Evolutionary conservation across 2,329 filamentous ascomycete species (phyloP).

Genomic region (Claviceps digitariae): DNA sequence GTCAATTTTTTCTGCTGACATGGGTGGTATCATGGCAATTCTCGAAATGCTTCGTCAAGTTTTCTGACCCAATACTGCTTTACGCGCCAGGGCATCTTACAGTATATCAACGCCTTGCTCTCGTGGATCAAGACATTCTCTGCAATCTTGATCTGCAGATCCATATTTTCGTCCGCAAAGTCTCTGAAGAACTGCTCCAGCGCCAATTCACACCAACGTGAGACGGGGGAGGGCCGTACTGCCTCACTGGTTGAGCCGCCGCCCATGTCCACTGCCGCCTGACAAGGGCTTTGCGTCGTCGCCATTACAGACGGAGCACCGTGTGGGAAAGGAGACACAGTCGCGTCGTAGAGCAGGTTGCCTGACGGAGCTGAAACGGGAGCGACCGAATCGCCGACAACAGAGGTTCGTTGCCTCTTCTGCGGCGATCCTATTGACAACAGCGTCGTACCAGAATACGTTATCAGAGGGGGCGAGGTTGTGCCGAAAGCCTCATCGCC

Average conservation of each 20-base stretch:
- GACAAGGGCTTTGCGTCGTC: background rate
- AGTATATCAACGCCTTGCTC: constrained; percentile 47
- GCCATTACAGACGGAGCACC: background rate
- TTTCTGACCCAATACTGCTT: constrained; percentile 43
- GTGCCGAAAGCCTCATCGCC: constrained; percentile 10
- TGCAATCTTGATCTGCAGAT: constrained; percentile 45
- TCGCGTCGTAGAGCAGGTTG: background rate
- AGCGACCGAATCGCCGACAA: constrained; percentile 8
- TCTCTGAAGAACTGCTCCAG: constrained; percentile 46
- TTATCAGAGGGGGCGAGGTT: constrained; percentile 10
- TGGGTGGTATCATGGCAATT: background rate
- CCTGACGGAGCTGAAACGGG: background rate
- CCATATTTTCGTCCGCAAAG: constrained; percentile 42
- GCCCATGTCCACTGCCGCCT: background rate
- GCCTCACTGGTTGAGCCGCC: constrained; percentile 5
- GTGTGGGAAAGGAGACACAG: background rate
- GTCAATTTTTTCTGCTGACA: background rate
- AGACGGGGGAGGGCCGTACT: constrained; percentile 23
- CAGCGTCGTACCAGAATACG: constrained; percentile 18
- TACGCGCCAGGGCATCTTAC: constrained; percentile 42
- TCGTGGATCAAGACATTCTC: constrained; percentile 45
- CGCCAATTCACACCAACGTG: constrained; percentile 42
- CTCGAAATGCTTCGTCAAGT: constrained; percentile 25
- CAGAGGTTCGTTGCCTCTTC: constrained; percentile 21
- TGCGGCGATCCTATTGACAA: constrained; percentile 18